These are phyloP conservation scores for Immersiporthe knoxdaviesiana DNA, from an alignment of 2,329 filamentous ascomycete species.

Conservation along the genomic window DNA sequence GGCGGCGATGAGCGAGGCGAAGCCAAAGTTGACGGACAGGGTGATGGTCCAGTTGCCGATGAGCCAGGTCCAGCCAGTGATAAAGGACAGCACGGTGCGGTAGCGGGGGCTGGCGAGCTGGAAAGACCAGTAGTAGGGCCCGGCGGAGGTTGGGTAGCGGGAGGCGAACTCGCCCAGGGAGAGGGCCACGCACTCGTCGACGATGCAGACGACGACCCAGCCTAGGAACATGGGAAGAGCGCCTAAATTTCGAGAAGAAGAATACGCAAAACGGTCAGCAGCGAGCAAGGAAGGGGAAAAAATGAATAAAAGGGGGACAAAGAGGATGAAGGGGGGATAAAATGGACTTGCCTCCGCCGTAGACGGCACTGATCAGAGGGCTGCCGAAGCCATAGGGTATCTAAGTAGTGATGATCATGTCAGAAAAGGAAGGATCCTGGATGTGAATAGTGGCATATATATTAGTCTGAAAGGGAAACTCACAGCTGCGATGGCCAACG, in stretches of 20 bases:
- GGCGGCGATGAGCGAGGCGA: conserved; percentile 57
- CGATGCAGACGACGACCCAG: conserved; percentile 56
- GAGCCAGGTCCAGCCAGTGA: conserved; percentile 57
- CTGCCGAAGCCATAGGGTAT: conserved; percentile 57
- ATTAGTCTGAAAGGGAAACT: conserved; percentile 16
- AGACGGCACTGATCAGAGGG: conserved; percentile 43
- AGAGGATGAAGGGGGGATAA: too few relatives aligned
- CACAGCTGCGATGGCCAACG: conserved; percentile 60
- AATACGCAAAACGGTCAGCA: too few relatives aligned
- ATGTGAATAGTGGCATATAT: background rate
- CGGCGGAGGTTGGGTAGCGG: conserved; percentile 55
- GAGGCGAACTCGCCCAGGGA: conserved; percentile 56
- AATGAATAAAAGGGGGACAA: too few relatives aligned
- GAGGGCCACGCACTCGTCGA: conserved; percentile 56
- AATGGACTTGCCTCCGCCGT: conserved; percentile 41
- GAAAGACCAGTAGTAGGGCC: conserved; percentile 59
- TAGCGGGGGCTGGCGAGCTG: conserved; percentile 47
- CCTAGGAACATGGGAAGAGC: conserved; percentile 60
- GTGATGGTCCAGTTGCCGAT: conserved; percentile 58
- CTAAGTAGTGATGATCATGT: conserved; percentile 31
- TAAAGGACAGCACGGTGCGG: conserved; percentile 52
- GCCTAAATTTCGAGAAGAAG: conserved; percentile 44
- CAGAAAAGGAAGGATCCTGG: background rate
- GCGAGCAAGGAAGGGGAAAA: too few relatives aligned
- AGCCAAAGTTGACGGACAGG: conserved; percentile 58